Base-by-base conservation (phyloP, 192 early-diverging fungal genomes). In the Podila minutissima region DNA sequence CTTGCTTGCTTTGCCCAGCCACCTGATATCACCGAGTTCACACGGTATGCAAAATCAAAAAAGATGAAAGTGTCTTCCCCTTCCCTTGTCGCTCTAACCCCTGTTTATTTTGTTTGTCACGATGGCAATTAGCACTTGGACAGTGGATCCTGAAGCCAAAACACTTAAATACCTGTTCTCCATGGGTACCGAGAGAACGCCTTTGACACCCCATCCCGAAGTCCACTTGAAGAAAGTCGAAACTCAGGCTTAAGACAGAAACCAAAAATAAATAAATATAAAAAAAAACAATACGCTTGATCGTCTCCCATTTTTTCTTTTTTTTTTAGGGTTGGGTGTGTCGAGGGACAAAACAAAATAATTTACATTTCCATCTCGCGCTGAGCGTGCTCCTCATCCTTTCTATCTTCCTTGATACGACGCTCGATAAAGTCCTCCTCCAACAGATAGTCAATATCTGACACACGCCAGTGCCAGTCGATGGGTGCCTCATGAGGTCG, bases 371-470 rank as follows among this genome's bases (percentile, higher is more conserved):
- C 77, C 77, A 81, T 81, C 66, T 81, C 77, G 4, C 77, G 65
- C 50, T 68, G 77, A 4, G 77, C 71, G 68, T 81, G 77, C 48
- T 69, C 66, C 58, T 81, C 77, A 35, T 81, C 77, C 53, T 65
- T 28, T 31, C 73, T 64, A 66, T 81, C 77, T 37, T 81, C 71
- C 35, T 58, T 57, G 24, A 68, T 49, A 24, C 77, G 71, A 2
- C 62, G 60, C 24, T 65, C 71, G 61, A 81, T 72, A 61, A 73
- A 81, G 10, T 88, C 83, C 65, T 85, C 77, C 74, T 85, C 88
- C 66, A 88, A 58, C 58, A 86, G 70, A 53, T 88, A 83, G 49
- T 88, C 87, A 41, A 88, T 83, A 71, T 88, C 87, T 20, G 74
- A 75, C 22, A 88, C 71, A 10, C 78, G 73, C 87, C 87, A 88